Percentiles rank a stretch among this genome's conserved stretches.
Evolutionary conservation across 305 asterid genomes (phyloP).

Genomic region (Plantago rigida): DNA sequence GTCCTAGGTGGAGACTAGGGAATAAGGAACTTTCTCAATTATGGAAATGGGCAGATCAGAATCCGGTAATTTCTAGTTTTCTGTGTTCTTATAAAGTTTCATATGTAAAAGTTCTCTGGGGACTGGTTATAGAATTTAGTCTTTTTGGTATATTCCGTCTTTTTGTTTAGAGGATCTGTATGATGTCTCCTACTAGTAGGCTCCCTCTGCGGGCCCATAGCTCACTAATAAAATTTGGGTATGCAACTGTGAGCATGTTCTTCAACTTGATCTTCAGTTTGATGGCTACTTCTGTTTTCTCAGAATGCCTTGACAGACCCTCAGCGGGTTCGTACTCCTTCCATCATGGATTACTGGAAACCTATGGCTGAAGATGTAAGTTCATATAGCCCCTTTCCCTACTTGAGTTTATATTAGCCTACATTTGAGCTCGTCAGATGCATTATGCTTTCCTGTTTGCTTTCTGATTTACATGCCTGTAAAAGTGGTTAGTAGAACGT

Average conservation of each 20-base stretch:
- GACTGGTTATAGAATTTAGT: neutral
- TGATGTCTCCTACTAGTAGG: neutral
- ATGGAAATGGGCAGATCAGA: conserved; percentile 98
- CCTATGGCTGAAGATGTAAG: conserved; percentile 96
- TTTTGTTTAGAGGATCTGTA: neutral
- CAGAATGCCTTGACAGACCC: conserved; percentile 90
- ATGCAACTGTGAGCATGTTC: neutral
- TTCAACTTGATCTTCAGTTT: neutral
- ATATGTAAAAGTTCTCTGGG: neutral
- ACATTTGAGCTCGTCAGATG: neutral
- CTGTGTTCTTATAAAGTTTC: conserved; percentile 4
- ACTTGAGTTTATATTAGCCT: neutral
- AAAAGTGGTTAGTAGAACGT: conserved; percentile 16
- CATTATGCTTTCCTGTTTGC: conserved; percentile 16
- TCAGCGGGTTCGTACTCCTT: conserved; percentile 70
- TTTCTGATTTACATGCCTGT: conserved; percentile 16
- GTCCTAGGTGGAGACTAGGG: conserved; percentile 91
- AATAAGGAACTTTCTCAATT: conserved; percentile 85
- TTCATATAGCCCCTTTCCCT: conserved; percentile 20
- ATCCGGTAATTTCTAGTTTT: conserved; percentile 56
- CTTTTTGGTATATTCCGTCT: neutral
- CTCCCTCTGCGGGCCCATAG: neutral
- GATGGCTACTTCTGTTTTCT: conserved; percentile 18
- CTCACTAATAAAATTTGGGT: neutral
- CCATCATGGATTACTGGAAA: conserved; percentile 84